Evolutionary conservation across 805 yeast species (phyloP), one percentile per base, ranked within the genome.

Genomic region (Saccharomycopsis lassenensis): DNA sequence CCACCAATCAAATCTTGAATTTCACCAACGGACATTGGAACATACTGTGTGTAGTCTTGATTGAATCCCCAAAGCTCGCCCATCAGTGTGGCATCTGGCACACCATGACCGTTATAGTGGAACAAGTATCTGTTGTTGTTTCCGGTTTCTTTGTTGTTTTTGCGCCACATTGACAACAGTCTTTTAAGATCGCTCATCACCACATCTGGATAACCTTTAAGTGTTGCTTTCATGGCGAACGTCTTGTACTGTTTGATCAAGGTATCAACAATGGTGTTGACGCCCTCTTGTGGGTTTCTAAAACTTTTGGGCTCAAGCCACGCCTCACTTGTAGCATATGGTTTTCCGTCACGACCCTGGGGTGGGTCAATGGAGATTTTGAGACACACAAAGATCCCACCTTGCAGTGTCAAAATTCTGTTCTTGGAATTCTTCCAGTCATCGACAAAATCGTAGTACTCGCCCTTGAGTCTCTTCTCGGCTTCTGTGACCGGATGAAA

Each of bases 11-110:
- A 91, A 3, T 93, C 78, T 51, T 91, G 98, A 32, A 91, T 62
- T 51, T 91, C 98, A 56, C 83, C 86, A n/a, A 91, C 59, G 7
- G 95, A 83, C 1, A 91, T 91, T 1, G 98, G 98, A 40, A 91
- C 91, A 55, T 91, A 91, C 59, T 91, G 98, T 1, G 98, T 91
- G 55, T 87, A 91, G 1, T 95, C 95, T 47, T 96, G 65, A 56
- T 91, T 91, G 62, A 91, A 91, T 7, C 91, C 97, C 98, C 98
- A 91, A 19, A 91, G 84, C 52, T 91, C 98, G 17, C 98, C 98
- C 31, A 87, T 74, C 24, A 85, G 76, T 0, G 98, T 91, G 0
- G 98, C 97, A 49, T 85, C 85, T 0, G 98, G 98, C 1, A 91
- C 98, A 17, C 98, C 98, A 53, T 91, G 98, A 5, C 98, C 98